Conservation (phyloP, 2,329 filamentous ascomycete species). For the Aureobasidium sp. region DNA sequence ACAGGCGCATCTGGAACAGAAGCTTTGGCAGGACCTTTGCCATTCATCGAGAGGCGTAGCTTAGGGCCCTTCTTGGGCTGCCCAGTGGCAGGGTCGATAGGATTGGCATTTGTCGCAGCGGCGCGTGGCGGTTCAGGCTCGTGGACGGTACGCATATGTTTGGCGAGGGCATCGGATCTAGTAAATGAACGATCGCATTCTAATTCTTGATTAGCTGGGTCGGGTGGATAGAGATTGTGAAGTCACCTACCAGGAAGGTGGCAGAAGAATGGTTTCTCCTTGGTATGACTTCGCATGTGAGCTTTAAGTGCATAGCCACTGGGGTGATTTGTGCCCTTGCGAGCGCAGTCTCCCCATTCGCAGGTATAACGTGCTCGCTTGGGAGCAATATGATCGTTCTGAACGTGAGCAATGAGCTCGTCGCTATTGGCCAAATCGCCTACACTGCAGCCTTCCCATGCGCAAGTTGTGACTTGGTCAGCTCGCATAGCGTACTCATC, state of each 20-base stretch:
- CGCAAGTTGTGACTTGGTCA: constrained; percentile 42
- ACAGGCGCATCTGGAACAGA: constrained; percentile 19
- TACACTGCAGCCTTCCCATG: constrained; percentile 46
- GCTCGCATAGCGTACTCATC: constrained; percentile 35
- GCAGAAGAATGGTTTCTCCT: constrained; percentile 98
- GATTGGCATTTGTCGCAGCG: constrained; percentile 67
- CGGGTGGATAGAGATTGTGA: no score
- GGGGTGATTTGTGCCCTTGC: constrained; percentile 86
- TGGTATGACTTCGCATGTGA: constrained; percentile 94
- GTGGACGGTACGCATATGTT: constrained; percentile 98
- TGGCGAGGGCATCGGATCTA: constrained; percentile 87
- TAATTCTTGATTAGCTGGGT: constrained; percentile 31
- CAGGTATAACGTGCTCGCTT: constrained; percentile 97
- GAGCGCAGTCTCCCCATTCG: constrained; percentile 84
- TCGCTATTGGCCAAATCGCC: constrained; percentile 46
- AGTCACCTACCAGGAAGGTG: constrained; percentile 68
- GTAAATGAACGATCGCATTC: constrained; percentile 98
- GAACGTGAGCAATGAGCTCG: constrained; percentile 48
- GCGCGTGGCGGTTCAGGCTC: constrained; percentile 75
- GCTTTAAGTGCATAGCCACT: constrained; percentile 94
- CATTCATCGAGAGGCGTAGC: constrained; percentile 35
- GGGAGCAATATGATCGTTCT: constrained; percentile 80
- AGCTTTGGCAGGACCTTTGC: constrained; percentile 22
- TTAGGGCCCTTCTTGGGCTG: constrained; percentile 36
- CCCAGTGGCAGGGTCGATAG: constrained; percentile 43